These are phyloP conservation scores for Diospyros lotus DNA, from an alignment of 148 eudicot genomes.

Conservation along the genomic window DNA sequence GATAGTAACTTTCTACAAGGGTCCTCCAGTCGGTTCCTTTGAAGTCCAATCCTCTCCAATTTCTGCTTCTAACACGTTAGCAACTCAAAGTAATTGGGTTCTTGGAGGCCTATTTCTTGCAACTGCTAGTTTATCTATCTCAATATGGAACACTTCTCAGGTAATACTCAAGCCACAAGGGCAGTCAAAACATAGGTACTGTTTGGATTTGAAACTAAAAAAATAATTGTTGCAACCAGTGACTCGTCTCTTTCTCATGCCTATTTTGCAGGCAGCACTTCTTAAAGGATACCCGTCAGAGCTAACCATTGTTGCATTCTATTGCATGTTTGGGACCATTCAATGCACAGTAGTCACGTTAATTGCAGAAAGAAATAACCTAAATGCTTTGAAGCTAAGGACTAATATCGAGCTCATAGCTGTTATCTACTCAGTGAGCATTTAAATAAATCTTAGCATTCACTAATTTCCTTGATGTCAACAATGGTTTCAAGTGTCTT, in stretches of 20 bases:
- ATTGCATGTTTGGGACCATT: conserved; percentile 45
- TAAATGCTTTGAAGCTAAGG: conserved; percentile 33
- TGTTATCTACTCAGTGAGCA: conserved; percentile 45
- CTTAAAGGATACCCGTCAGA: conserved; percentile 46
- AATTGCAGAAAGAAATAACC: conserved; percentile 26
- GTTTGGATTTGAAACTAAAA: neutral
- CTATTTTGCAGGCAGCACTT: conserved; percentile 38
- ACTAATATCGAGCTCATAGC: conserved; percentile 34
- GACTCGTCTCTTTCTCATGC: neutral
- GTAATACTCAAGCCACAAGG: conserved; percentile 17
- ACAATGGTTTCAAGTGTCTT: neutral
- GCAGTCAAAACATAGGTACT: neutral
- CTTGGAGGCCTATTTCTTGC: conserved; percentile 45
- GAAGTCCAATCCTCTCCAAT: conserved; percentile 12
- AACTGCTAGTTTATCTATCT: conserved; percentile 28
- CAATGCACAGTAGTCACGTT: conserved; percentile 29
- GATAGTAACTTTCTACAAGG: conserved; percentile 47
- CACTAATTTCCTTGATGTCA: neutral
- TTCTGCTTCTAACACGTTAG: conserved; percentile 10
- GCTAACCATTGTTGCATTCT: conserved; percentile 45
- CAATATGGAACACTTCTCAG: conserved; percentile 48
- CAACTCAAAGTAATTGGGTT: conserved; percentile 35
- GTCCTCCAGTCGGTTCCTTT: conserved; percentile 31
- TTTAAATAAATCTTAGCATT: neutral
- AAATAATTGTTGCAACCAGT: neutral